These are phyloP conservation scores for Kluyveromyces nonfermentans DNA, from an alignment of 805 yeast species.

Conservation along the genomic window DNA sequence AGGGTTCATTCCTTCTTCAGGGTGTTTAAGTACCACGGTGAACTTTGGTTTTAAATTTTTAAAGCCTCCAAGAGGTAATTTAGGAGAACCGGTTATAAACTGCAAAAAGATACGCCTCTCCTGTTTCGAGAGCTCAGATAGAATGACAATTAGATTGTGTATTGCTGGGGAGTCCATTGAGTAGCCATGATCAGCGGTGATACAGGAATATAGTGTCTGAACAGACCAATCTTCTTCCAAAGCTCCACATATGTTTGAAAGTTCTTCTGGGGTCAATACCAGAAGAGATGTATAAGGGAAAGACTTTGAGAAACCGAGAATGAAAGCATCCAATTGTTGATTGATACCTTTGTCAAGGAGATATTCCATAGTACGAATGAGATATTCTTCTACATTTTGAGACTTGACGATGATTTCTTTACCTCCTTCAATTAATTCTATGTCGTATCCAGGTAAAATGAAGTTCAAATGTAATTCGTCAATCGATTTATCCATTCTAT, in stretches of 20 bases:
- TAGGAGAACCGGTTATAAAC: conserved; percentile 89
- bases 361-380: conserved; percentile 46
- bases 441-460: conserved; percentile 66
- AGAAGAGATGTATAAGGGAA: conserved; percentile 68
- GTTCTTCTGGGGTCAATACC: conserved; percentile 67
- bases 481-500: conserved; percentile 24
- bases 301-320: conserved; percentile 71
- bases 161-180: conserved; percentile 58
- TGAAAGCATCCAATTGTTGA: conserved; percentile 58
- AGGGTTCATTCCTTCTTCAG: conserved; percentile 57
- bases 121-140: conserved; percentile 42
- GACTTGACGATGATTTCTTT: conserved; percentile 37
- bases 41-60: conserved; percentile 69
- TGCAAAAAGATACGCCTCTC: conserved; percentile 72
- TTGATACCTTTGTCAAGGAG: conserved; percentile 55
- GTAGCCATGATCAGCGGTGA: conserved; percentile 89
- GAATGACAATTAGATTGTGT: conserved; percentile 47
- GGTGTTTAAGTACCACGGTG: conserved; percentile 76
- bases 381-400: conserved; percentile 48
- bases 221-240: conserved; percentile 81
- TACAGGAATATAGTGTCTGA: conserved; percentile 46
- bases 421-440: conserved; percentile 54
- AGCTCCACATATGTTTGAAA: conserved; percentile 63
- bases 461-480: conserved; percentile 53
- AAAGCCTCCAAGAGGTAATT: conserved; percentile 89